A percentile compares a stretch with the other conserved stretches of the same genome.
These are phyloP conservation scores for Antitrichia curtipendula DNA, from an alignment of 225 moss, liverwort and hornwort species.

Conservation along the genomic window DNA sequence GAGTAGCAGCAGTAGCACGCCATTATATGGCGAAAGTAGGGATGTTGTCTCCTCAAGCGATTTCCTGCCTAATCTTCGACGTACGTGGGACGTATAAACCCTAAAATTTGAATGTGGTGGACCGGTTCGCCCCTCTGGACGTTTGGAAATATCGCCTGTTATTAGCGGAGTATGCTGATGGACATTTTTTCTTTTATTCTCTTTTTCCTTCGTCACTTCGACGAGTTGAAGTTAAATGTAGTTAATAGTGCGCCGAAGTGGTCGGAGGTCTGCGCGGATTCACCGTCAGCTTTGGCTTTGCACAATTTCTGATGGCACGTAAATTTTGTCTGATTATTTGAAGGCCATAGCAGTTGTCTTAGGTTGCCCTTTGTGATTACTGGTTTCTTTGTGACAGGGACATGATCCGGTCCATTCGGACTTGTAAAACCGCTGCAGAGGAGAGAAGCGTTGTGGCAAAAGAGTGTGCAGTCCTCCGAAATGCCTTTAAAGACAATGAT, in stretches of 20 bases:
- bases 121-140: neutral
- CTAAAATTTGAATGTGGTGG: neutral
- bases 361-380: neutral
- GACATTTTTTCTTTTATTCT: neutral
- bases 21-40: neutral
- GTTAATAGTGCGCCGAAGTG: neutral
- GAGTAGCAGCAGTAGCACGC: neutral
- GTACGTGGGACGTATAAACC: neutral
- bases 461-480: constrained; percentile 54
- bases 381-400: constrained; percentile 24
- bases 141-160: neutral
- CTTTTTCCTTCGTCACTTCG: neutral
- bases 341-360: neutral
- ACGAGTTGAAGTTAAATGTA: neutral
- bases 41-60: neutral
- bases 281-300: neutral
- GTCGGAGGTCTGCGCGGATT: neutral
- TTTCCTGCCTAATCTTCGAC: neutral
- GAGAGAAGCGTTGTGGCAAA: constrained; percentile 58
- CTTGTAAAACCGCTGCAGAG: constrained; percentile 59
- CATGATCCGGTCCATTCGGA: constrained; percentile 55
- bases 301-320: neutral
- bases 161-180: neutral
- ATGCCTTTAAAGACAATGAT: constrained; percentile 52
- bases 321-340: neutral